Evolutionary conservation across 129 eudicot species (phyloP), one percentile per base, ranked within the genome.

Genomic region (Pulicaria dysenterica): DNA sequence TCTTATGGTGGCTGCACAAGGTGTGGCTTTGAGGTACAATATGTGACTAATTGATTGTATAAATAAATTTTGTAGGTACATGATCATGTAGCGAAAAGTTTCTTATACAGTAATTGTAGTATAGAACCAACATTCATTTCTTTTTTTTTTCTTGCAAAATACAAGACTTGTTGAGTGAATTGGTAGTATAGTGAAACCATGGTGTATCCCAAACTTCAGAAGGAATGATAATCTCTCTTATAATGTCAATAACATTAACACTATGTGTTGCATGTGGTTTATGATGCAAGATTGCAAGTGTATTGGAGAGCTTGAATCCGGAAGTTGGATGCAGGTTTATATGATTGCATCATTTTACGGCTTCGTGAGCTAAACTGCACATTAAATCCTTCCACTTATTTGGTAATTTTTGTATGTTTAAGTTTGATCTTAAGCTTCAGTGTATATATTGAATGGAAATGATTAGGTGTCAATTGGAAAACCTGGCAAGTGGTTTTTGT

Each of bases 11-110:
- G 65, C 53, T 61, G 47, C 56, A 74, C 55, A 3, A 31, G 77
- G 9, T 72, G 77, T 8, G 38, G 68, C 19, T n/a, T 59, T 67
- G 59, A 61, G 72, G 77, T 78, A 78, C 73, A 70, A 19, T 64
- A 42, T 77, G 54, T 65, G 1, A 74, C 72, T 57, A 36, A 9
- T 45, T 55, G 16, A 43, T 34, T 45, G 67, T 66, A 56, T 31
- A 75, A 66, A 14, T 14, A 24, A 63, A 40, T 43, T 41, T 54
- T 75, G 56, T 66, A 55, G 73, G 46, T 37, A 65, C 43, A 17
- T 10, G 60, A 37, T 63, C 14, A 44, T 64, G 24, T 47, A 66
- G 47, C 24, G 7, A 24, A 47, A 40, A n/a, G 39, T 5, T 61
- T 65, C 55, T 31, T 2, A 14, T 42, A 10, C 19, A 24, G 75